phyloP scores from a whole-genome alignment of 495 filamentous ascomycete genomes.

The Aspergillus haitiensis region DNA sequence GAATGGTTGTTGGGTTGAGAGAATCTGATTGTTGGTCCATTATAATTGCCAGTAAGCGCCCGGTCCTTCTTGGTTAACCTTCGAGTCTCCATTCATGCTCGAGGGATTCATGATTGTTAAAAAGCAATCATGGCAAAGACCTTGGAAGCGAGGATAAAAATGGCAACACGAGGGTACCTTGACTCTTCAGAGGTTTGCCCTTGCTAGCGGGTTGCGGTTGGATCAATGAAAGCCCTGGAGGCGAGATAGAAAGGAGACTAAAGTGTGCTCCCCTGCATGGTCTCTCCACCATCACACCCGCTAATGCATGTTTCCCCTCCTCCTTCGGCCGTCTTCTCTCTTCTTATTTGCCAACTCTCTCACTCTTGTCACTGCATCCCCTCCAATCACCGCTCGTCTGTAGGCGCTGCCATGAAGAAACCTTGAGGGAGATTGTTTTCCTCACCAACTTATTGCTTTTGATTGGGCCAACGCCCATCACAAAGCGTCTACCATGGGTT shows the following conservation, averaged over 20 bases:
- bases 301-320: slow-evolving; percentile 19
- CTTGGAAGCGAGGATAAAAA: slow-evolving; percentile 7
- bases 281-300: slow-evolving; percentile 26
- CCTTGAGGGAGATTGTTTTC: slow-evolving; percentile 12
- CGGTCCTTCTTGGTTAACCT: no score
- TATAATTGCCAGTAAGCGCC: no score
- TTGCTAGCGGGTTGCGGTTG: slow-evolving; percentile 7
- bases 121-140: background rate
- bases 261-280: slow-evolving; percentile 24
- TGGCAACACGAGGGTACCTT: slow-evolving; percentile 12
- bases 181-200: slow-evolving; percentile 14
- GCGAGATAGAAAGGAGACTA: slow-evolving; percentile 23
- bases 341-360: slow-evolving; percentile 9
- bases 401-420: slow-evolving; percentile 24
- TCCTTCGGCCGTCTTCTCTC: slow-evolving; percentile 7
- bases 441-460: background rate
- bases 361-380: slow-evolving; percentile 9
- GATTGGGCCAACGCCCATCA: slow-evolving; percentile 15
- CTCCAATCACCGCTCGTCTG: slow-evolving; percentile 17
- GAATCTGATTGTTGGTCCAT: no score
- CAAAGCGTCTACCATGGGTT: slow-evolving; percentile 11
- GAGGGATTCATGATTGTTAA: no score
- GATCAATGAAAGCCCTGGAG: slow-evolving; percentile 18
- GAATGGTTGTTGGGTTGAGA: no score
- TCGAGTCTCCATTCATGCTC: no score